Percentiles rank a stretch among this genome's conserved stretches.
Evolutionary conservation across 768 basidiomycete genomes (phyloP).

Genomic region (Cyclocybe aegerita): DNA sequence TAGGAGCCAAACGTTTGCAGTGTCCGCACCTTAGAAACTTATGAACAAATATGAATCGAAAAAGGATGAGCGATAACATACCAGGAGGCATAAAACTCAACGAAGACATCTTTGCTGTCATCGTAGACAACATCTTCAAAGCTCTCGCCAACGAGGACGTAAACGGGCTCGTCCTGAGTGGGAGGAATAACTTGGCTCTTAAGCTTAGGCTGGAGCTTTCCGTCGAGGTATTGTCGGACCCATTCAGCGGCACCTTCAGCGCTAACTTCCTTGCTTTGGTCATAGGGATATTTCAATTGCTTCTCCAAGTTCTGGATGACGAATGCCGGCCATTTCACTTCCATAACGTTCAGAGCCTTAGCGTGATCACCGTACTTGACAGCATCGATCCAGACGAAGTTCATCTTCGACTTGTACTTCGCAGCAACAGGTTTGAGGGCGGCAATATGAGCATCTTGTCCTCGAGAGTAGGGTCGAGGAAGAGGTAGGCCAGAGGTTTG

Average conservation of each 20-base stretch:
- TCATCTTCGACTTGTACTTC: conserved; percentile 81
- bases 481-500: conserved; percentile 93
- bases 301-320: conserved; percentile 84
- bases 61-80: conserved; percentile 33
- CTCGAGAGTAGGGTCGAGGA: conserved; percentile 78
- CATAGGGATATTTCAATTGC: conserved; percentile 88
- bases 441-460: conserved; percentile 65
- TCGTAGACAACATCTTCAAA: conserved; percentile 88
- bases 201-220: conserved; percentile 76
- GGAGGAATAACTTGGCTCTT: conserved; percentile 90
- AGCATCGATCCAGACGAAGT: conserved; percentile 99
- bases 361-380: conserved; percentile 95
- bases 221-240: conserved; percentile 65
- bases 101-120: conserved; percentile 89
- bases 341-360: conserved; percentile 85
- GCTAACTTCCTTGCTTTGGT: conserved; percentile 64
- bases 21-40: conserved; percentile 71
- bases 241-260: conserved; percentile 55
- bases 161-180: conserved; percentile 79
- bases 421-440: conserved; percentile 74
- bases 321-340: conserved; percentile 90
- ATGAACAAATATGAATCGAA: conserved; percentile 2
- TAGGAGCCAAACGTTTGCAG: conserved; percentile 96
- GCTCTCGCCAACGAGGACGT: conserved; percentile 80
- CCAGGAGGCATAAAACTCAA: conserved; percentile 98